These are phyloP conservation scores for Gaertneriomyces sp. DNA, from an alignment of 192 early-diverging fungal genomes.

Conservation along the genomic window DNA sequence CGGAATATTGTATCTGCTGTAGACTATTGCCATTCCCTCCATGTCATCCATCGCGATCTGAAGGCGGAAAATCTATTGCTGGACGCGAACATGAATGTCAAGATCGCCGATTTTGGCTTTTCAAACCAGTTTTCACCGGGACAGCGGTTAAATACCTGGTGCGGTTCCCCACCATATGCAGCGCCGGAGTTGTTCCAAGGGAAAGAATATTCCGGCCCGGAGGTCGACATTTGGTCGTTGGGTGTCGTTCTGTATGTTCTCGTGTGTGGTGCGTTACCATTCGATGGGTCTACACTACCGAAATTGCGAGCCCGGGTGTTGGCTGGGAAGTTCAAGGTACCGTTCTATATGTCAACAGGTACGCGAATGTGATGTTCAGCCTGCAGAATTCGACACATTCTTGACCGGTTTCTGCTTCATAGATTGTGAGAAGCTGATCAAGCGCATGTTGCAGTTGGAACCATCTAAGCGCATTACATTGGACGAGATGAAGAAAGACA, in stretches of 20 bases:
- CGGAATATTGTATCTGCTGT: constrained; percentile 56
- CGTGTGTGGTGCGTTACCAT: constrained; percentile 65
- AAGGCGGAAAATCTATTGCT: constrained; percentile 61
- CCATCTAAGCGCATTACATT: constrained; percentile 52
- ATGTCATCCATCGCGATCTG: constrained; percentile 56
- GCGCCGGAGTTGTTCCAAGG: constrained; percentile 65
- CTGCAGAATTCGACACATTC: too few relatives aligned
- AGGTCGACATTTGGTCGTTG: constrained; percentile 94
- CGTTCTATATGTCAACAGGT: constrained; percentile 62
- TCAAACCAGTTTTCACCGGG: constrained; percentile 60
- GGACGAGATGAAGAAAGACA: constrained; percentile 53
- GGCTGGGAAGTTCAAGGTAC: constrained; percentile 55
- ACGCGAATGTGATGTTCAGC: not conserved
- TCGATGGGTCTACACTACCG: constrained; percentile 57
- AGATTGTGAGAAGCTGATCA: constrained; percentile 58
- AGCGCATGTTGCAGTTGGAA: constrained; percentile 55
- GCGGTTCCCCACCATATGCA: constrained; percentile 59
- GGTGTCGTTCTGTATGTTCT: constrained; percentile 89
- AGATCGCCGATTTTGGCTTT: constrained; percentile 66
- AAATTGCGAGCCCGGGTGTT: constrained; percentile 52
- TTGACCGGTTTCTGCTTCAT: constrained; percentile 2
- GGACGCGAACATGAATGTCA: constrained; percentile 61
- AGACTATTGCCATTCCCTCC: constrained; percentile 56
- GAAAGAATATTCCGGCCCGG: constrained; percentile 86
- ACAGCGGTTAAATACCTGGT: constrained; percentile 59